A percentile compares a stretch with the other conserved stretches of the same genome.
These are phyloP conservation scores for Myxozyma geophila DNA, from an alignment of 805 yeast genomes.

Conservation along the genomic window DNA sequence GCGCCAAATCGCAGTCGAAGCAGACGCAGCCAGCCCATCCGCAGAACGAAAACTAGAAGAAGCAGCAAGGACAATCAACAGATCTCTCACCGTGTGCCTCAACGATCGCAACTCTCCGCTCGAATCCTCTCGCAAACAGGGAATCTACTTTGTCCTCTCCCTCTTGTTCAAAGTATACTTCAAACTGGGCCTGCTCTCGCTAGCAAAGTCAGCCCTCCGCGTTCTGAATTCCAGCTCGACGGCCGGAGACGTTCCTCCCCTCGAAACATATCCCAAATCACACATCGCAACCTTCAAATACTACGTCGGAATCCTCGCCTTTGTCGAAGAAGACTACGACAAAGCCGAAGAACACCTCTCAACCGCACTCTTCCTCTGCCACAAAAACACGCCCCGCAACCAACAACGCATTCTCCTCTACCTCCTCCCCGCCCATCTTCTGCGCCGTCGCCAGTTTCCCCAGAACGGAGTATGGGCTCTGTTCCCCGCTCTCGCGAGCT, in stretches of 20 bases:
- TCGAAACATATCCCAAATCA: constrained; percentile 51
- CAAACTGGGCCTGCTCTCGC: constrained; percentile 64
- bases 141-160: constrained; percentile 72
- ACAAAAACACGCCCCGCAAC: constrained; percentile 39
- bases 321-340: constrained; percentile 65
- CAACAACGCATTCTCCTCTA: constrained; percentile 57
- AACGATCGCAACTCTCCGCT: constrained; percentile 71
- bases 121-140: constrained; percentile 57
- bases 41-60: constrained; percentile 49
- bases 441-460: constrained; percentile 57
- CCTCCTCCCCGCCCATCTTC: constrained; percentile 66
- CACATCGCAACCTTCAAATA: constrained; percentile 68
- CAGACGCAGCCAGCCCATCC: constrained; percentile 17
- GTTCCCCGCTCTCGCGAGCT: constrained; percentile 50
- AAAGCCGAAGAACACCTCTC: constrained; percentile 57
- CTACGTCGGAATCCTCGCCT: constrained; percentile 67
- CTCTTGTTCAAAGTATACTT: constrained; percentile 72
- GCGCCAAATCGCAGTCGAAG: constrained; percentile 41
- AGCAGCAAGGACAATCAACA: constrained; percentile 68
- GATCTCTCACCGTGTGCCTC: constrained; percentile 74
- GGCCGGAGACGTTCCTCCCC: constrained; percentile 55
- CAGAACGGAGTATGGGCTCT: constrained; percentile 47
- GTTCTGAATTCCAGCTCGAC: constrained; percentile 60
- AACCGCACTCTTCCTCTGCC: constrained; percentile 52
- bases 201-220: constrained; percentile 74